A percentile compares a stretch with the other conserved stretches of the same genome.
Conservation (phyloP, 257 asterid genomes). For the Nicotiana otophora region DNA sequence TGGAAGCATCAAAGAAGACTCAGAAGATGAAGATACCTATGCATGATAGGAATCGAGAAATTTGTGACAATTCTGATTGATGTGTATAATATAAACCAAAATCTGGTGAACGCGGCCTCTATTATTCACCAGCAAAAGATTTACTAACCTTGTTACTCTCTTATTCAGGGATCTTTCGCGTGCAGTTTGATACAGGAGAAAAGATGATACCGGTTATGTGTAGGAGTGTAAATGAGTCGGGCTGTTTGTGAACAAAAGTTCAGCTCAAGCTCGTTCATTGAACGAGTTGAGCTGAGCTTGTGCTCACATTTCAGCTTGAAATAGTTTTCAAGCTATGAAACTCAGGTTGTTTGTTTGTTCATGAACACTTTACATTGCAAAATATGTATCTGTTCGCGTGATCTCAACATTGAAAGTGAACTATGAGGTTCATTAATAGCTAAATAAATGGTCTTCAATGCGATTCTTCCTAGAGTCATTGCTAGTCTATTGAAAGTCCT, state of each 20-base stretch:
- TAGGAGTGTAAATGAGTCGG: not conserved
- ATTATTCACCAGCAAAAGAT: not conserved
- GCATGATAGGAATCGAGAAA: not conserved
- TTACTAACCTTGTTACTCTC: not conserved
- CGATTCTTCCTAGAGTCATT: too few relatives aligned
- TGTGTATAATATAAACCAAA: not conserved
- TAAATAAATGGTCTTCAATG: too few relatives aligned
- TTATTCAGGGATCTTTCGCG: not conserved
- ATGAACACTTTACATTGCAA: not conserved
- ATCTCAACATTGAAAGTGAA: not conserved
- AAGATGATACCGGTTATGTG: not conserved
- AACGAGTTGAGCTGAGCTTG: conserved; percentile 3
- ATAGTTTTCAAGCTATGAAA: not conserved
- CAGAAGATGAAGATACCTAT: not conserved
- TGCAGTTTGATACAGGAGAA: not conserved
- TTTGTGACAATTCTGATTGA: not conserved
- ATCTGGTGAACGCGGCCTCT: not conserved
- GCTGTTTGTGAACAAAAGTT: not conserved
- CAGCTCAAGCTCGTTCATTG: not conserved
- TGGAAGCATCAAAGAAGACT: not conserved
- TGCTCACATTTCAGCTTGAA: not conserved
- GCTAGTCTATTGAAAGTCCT: too few relatives aligned
- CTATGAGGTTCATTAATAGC: too few relatives aligned
- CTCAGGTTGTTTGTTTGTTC: not conserved
- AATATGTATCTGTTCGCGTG: not conserved